Base-by-base conservation (phyloP, 2,329 filamentous ascomycete species). In the Talaromyces sp. region DNA sequence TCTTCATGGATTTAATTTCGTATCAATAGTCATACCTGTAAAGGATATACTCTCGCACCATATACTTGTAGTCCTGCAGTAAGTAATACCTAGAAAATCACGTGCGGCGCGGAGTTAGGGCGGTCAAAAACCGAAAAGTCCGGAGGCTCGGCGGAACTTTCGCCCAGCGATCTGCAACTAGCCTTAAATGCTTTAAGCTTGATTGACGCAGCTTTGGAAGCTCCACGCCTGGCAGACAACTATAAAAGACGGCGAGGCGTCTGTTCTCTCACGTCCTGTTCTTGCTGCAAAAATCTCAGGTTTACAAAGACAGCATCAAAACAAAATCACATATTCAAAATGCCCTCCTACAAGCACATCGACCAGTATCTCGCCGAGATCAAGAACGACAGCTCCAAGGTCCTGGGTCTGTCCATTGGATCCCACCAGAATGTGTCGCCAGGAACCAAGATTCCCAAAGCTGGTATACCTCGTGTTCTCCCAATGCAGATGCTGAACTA, bases 391-490 rank as follows among this genome's bases (percentile, higher is more conserved):
- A 60, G 65, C 12, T 68, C 72, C 50, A 75, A 74, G 54, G 26
- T 73, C 14, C 65, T 76, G 3, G 68, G 66, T n/a, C 56, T 76
- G 52, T 68, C 53, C 11, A 54, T 74, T 19, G 68, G 67, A n/a
- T 59, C 54, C 8, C 63, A 71, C 12, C 19, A 56, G n/a, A 64
- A 65, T 35, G 64, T 74, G 52, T 65, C 67, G 27, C 67, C 72
- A 6, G 71, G 71, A 17, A 62, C 68, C 21, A 72, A 68, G 17
- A 65, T 76, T 19, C 67, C 71, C 17, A 70, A 68, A 61, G 67
- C 65, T 10, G 69, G 74, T 74, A 61, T 46, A 46, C 3, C 43
- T 24, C 43, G 58, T 62, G 29, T 5, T 48, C 26, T 21, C 43
- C 3, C 21, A 19, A 27, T 29, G 21, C 14, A 48, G 14, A 11